Conservation (phyloP, 176 grass and related monocot species). For the Carex cristatella region DNA sequence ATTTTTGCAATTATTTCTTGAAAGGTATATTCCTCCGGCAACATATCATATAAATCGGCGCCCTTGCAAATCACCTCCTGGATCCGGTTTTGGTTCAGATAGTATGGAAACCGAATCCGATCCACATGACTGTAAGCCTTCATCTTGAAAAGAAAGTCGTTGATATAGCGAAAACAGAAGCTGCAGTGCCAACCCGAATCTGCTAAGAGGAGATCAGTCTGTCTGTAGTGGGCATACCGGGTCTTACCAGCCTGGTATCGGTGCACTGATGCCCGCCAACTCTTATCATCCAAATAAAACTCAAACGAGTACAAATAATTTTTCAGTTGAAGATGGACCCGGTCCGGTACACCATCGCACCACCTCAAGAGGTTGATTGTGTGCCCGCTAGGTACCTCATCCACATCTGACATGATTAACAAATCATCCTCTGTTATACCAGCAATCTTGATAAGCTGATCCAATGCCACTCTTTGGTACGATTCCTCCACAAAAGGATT, state of each 20-base stretch:
- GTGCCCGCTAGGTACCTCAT: conserved; percentile 84
- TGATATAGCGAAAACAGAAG: conserved; percentile 73
- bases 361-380: conserved; percentile 78
- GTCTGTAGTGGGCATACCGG: conserved; percentile 66
- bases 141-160: conserved; percentile 86
- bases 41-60: conserved; percentile 78
- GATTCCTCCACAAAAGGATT: conserved; percentile 95
- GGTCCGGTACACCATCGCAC: conserved; percentile 65
- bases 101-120: conserved; percentile 72
- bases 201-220: conserved; percentile 67
- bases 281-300: conserved; percentile 70
- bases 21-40: conserved; percentile 87
- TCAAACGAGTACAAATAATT: conserved; percentile 90
- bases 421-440: conserved; percentile 68
- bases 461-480: conserved; percentile 72
- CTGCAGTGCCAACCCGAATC: conserved; percentile 96
- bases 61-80: conserved; percentile 79
- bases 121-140: conserved; percentile 81
- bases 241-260: conserved; percentile 66
- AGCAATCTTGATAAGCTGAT: conserved; percentile 69
- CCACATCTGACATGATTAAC: conserved; percentile 93
- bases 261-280: conserved; percentile 82
- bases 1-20: conserved; percentile 86
- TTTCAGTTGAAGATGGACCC: conserved; percentile 69
- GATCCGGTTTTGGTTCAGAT: conserved; percentile 54